These are phyloP conservation scores for Beauveria sp. DNA, from an alignment of 2,329 filamentous ascomycete species.

Conservation along the genomic window DNA sequence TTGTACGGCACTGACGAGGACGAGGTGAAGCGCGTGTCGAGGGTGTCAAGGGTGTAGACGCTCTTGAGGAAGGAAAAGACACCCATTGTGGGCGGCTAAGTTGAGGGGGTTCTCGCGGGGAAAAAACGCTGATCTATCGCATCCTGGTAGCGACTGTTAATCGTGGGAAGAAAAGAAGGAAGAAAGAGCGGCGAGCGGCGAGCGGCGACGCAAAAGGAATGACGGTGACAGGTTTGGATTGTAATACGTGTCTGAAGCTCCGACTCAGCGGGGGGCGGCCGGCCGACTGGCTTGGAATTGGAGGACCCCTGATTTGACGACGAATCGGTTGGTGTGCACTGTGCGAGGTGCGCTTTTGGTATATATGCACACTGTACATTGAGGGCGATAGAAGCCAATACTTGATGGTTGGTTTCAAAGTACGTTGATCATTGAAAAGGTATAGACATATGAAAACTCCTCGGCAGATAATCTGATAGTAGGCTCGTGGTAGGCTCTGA, in stretches of 20 bases:
- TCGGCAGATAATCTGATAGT: too few relatives aligned
- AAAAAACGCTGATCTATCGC: background rate
- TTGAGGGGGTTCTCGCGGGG: too few relatives aligned
- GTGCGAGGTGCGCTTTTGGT: background rate
- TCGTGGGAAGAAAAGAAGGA: background rate
- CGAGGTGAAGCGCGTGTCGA: conserved; percentile 58
- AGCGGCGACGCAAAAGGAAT: background rate
- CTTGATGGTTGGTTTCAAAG: too few relatives aligned
- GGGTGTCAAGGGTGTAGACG: conserved; percentile 58
- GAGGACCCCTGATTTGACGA: conserved; percentile 10
- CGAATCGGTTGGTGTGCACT: background rate
- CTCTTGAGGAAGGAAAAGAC: conserved; percentile 35
- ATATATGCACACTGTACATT: background rate
- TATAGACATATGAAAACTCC: too few relatives aligned
- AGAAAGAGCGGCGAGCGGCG: background rate
- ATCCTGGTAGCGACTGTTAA: background rate
- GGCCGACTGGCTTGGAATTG: conserved; percentile 4
- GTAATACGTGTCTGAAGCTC: background rate
- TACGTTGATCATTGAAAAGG: too few relatives aligned
- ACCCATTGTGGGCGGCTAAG: conserved; percentile 27
- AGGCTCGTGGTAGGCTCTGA: too few relatives aligned
- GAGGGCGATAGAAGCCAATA: background rate
- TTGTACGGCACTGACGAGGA: conserved; percentile 62
- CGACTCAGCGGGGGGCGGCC: background rate
- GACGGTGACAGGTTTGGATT: background rate